Percentiles rank a stretch among this genome's conserved stretches.
These are phyloP conservation scores for Botrytis squamosa DNA, from an alignment of 2,329 filamentous ascomycete genomes.

Conservation along the genomic window DNA sequence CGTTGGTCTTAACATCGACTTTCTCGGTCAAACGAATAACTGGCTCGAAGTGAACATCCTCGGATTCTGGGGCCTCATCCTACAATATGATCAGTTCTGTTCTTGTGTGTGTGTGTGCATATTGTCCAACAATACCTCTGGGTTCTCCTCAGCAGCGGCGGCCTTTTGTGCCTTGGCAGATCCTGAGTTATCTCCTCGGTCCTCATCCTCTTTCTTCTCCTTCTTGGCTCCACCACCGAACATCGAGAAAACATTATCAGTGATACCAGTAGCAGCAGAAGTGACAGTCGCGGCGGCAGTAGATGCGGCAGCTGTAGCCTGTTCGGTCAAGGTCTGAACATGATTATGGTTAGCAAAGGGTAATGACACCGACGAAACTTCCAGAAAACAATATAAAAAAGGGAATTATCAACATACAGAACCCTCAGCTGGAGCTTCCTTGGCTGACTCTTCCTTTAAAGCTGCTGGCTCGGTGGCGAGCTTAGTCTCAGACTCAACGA, in stretches of 20 bases:
- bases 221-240: slow-evolving; percentile 97
- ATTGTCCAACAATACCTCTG: slow-evolving; percentile 33
- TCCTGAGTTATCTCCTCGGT: slow-evolving; percentile 82
- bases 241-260: slow-evolving; percentile 87
- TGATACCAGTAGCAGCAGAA: slow-evolving; percentile 43
- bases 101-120: slow-evolving; percentile 9
- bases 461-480: slow-evolving; percentile 43
- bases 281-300: slow-evolving; percentile 44
- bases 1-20: slow-evolving; percentile 96
- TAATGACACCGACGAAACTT: neutral
- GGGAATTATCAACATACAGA: slow-evolving; percentile 26
- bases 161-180: slow-evolving; percentile 77
- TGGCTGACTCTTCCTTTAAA: slow-evolving; percentile 29
- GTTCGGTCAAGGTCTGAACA: slow-evolving; percentile 36
- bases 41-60: slow-evolving; percentile 95
- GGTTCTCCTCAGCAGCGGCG: slow-evolving; percentile 44
- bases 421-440: slow-evolving; percentile 29
- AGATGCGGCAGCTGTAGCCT: slow-evolving; percentile 41
- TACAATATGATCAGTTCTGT: slow-evolving; percentile 35
- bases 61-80: slow-evolving; percentile 79
- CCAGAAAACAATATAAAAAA: neutral
- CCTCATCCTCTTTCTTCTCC: slow-evolving; percentile 85
- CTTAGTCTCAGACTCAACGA: slow-evolving; percentile 45
- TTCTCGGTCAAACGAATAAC: slow-evolving; percentile 95
- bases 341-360: slow-evolving; percentile 23